Evolutionary conservation across 2,329 filamentous ascomycete species (phyloP), one percentile per base, ranked within the genome.

Genomic region (Atkinsonella texensis): DNA sequence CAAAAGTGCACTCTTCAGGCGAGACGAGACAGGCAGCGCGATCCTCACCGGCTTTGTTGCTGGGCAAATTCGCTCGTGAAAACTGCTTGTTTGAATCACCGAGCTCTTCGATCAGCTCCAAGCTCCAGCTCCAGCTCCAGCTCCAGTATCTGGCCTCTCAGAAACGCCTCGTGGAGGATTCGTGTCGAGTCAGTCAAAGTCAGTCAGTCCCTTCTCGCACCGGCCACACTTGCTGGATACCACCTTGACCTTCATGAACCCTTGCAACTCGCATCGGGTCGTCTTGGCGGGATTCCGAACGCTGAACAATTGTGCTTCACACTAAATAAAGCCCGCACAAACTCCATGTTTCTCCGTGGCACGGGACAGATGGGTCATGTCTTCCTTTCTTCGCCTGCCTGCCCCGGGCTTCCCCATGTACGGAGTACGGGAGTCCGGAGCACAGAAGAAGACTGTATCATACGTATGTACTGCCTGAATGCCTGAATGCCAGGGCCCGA

Each of bases 241-340:
- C 20, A 40, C 17, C 20, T 13, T 41, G 35, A 4, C 20, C 2
- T 23, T 4, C 2, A 23, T 23, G 20, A 23, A 49, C 38, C 35
- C 47, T 23, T 17, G 48, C 39, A 17, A 9, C 20, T 41, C 48
- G 23, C 39, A 49, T 49, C 39, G 48, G 48, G 48, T n/a, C 48
- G 28, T 48, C 50, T 46, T 51, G 50, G 50, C 50, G 44, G 4
- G 49, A 51, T 45, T 33, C 35, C 13, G 23, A 46, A 39, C 43
- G 23, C 33, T 38, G 28, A 28, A 28, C 17, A 28, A 51, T 35
- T 33, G 48, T 48, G 50, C 47, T 51, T 44, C 44, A 38, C 42
- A 51, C 3, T 11, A 17, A 13, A 40, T 17, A 17, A 17, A 40
- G 17, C 23, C 39, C 33, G 41, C 42, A 31, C 28, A 39, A 50